Base-by-base conservation (phyloP, 1,284 basidiomycete species). In the Irpex sp. region DNA sequence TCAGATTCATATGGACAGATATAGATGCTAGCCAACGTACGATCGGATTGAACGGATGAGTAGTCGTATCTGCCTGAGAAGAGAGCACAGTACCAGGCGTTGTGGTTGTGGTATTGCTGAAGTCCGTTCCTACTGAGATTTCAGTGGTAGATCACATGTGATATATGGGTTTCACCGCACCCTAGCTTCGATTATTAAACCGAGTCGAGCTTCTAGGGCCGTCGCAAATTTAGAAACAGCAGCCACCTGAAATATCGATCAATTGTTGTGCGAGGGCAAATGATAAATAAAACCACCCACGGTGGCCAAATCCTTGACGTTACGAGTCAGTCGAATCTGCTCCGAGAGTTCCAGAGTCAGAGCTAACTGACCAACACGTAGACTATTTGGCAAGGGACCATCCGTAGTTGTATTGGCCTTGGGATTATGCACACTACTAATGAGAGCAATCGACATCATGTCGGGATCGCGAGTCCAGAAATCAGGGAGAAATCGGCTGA, bases 381-480 rank as follows among this genome's bases (percentile, higher is more conserved):
- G 80, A 57, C 77, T 78, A 1, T 79, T 80, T 78, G 80, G 84
- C 4, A 63, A 62, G 4, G 66, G 66, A 21, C 67, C 72, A 0
- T 67, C 64, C 15, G 68, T 75, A 37, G 74, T 52, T 37, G 66
- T 59, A 57, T 73, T 71, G 5, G 63, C 64, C n/a, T 64, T 51
- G 15, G 62, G 66, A 70, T 69, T n/a, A 60, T 67, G 13, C 61
- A 57, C 15, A 67, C 73, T n/a, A 62, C 82, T 85, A 80, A 88
- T 83, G 52, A 93, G 73, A 3, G 88, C 89, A 3, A 93, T 83
- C 3, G 85, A 78, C 64, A 92, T 77, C 91, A 94, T 93, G 69
- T 92, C 89, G 1, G 88, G 81, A 73, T 93, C 87, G 19, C 85
- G 81, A 2, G 80, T 82, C 91, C 89, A 93, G 69, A 87, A 86